A percentile compares a stretch with the other conserved stretches of the same genome.
Conservation (phyloP, 108 stramenopile species). For the Skeletonema marinoi region DNA sequence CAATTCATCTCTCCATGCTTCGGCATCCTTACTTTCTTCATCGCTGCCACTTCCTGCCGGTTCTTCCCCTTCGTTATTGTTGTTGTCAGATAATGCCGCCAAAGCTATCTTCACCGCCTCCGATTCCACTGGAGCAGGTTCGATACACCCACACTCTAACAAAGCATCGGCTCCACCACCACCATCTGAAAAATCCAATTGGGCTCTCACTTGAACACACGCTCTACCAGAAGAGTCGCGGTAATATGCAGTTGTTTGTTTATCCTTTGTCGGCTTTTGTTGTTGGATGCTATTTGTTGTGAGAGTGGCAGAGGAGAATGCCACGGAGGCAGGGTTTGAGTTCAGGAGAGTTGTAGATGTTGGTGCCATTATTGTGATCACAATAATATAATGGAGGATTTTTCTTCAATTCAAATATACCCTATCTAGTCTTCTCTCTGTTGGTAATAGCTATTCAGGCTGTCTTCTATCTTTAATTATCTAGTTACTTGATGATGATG, state of each 20-base stretch:
- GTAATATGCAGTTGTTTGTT: slow-evolving; percentile 29
- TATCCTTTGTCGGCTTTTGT: background rate
- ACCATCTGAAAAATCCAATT: slow-evolving; percentile 14
- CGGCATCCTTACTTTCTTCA: slow-evolving; percentile 5
- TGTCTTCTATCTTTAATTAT: too few species aligned
- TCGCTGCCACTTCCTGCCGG: background rate
- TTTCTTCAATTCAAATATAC: too few species aligned
- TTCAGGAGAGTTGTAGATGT: background rate
- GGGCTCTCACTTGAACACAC: slow-evolving; percentile 23
- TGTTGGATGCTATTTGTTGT: background rate
- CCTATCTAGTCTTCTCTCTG: too few species aligned
- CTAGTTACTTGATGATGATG: too few species aligned
- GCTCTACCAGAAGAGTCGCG: slow-evolving; percentile 48
- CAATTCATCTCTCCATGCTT: slow-evolving; percentile 4
- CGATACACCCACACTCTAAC: slow-evolving; percentile 21
- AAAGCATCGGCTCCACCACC: slow-evolving; percentile 3
- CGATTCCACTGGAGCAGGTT: slow-evolving; percentile 16
- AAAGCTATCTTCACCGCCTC: background rate
- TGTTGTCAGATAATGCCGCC: background rate
- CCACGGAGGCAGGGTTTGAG: slow-evolving; percentile 5
- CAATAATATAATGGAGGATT: too few species aligned
- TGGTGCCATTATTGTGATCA: background rate
- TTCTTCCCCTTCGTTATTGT: background rate
- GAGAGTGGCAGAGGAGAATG: slow-evolving; percentile 29
- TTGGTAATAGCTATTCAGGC: too few species aligned